Conservation (phyloP, 176 grass and related monocot species). For the Thinopyrum elongatum region DNA sequence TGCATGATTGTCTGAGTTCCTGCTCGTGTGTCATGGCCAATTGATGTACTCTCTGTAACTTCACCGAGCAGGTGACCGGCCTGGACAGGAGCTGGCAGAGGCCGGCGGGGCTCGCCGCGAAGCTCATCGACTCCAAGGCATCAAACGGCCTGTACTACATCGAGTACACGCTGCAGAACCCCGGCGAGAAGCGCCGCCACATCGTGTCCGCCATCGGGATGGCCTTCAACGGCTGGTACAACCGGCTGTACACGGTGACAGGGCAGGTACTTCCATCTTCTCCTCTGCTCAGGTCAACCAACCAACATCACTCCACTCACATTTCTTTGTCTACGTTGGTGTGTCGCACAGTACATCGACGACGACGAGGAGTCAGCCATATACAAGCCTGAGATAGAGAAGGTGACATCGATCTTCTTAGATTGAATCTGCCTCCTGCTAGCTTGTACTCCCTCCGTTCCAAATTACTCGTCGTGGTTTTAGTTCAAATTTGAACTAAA, state of each 20-base stretch:
- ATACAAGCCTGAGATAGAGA: slow-evolving; percentile 62
- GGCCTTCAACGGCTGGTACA: slow-evolving; percentile 92
- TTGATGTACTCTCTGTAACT: background rate
- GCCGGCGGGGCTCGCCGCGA: slow-evolving; percentile 72
- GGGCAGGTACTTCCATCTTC: slow-evolving; percentile 52
- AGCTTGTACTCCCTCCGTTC: no score
- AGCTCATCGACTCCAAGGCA: slow-evolving; percentile 68
- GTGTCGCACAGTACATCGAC: slow-evolving; percentile 60
- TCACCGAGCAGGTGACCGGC: slow-evolving; percentile 54
- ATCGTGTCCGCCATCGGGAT: slow-evolving; percentile 80
- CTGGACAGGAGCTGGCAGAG: slow-evolving; percentile 86
- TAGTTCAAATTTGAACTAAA: no score
- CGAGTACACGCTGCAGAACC: slow-evolving; percentile 88
- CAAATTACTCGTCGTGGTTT: no score
- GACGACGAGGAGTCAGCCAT: slow-evolving; percentile 63
- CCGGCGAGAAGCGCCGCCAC: slow-evolving; percentile 77
- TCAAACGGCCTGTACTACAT: slow-evolving; percentile 86
- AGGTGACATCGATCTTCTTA: slow-evolving; percentile 40
- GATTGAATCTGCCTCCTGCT: background rate
- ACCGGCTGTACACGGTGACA: slow-evolving; percentile 86
- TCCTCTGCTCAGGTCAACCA: background rate
- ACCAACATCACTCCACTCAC: background rate
- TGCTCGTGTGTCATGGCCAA: background rate
- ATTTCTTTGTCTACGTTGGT: slow-evolving; percentile 1
- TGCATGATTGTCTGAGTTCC: background rate